Conservation (phyloP, 495 filamentous ascomycete genomes). For the Neurospora tetraspora region DNA sequence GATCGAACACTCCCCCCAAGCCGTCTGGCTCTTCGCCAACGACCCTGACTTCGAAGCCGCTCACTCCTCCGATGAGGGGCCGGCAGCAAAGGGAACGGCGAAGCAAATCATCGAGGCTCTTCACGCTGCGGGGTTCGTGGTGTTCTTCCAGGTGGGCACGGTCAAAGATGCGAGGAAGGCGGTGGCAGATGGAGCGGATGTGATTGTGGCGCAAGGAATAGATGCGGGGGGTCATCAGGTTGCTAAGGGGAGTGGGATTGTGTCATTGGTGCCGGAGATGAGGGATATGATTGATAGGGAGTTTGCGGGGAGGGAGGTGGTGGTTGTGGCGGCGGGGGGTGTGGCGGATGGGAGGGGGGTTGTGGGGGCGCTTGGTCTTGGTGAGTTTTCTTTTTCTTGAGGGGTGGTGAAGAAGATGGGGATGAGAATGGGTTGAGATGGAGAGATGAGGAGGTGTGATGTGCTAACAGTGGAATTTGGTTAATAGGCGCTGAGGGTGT, state of each 20-base stretch:
- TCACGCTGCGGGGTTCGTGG: slow-evolving; percentile 18
- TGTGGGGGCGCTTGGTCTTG: slow-evolving; percentile 54
- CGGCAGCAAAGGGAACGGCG: too few species aligned
- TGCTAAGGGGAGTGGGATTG: slow-evolving; percentile 44
- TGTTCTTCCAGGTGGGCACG: slow-evolving; percentile 53
- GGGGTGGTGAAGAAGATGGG: neutral
- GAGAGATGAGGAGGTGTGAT: neutral
- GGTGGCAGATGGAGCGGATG: slow-evolving; percentile 40
- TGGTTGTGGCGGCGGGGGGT: slow-evolving; percentile 62
- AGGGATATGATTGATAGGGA: slow-evolving; percentile 39
- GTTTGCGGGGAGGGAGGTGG: slow-evolving; percentile 30
- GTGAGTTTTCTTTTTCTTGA: slow-evolving; percentile 16
- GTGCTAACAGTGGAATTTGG: neutral
- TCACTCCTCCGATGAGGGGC: too few species aligned
- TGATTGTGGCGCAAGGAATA: slow-evolving; percentile 61
- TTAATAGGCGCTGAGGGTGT: slow-evolving; percentile 44
- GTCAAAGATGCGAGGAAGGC: slow-evolving; percentile 44
- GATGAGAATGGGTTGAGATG: neutral
- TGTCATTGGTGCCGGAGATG: slow-evolving; percentile 31
- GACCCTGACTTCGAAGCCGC: neutral
- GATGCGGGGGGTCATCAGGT: slow-evolving; percentile 73
- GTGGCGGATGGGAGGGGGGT: slow-evolving; percentile 58
- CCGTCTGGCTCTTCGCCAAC: slow-evolving; percentile 57
- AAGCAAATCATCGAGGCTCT: slow-evolving; percentile 15
- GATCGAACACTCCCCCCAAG: slow-evolving; percentile 45